A percentile compares a stretch with the other conserved stretches of the same genome.
phyloP scores from a whole-genome alignment of 2,329 filamentous ascomycete genomes.

The Penicillium freii region DNA sequence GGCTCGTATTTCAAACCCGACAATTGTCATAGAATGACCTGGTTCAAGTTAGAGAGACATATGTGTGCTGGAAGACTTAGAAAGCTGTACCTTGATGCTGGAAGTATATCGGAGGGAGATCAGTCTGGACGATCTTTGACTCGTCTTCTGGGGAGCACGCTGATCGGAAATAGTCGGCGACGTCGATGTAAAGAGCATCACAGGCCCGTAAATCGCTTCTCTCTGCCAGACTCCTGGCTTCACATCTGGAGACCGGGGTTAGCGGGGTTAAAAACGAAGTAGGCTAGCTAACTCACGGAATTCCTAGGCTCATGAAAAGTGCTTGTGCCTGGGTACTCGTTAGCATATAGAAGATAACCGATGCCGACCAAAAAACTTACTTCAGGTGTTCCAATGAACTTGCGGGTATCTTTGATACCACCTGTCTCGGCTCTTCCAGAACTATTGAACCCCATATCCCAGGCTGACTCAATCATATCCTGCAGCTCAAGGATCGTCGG shows the following conservation, averaged over 20 bases:
- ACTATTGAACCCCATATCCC: constrained; percentile 79
- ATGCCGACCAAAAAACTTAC: constrained; percentile 44
- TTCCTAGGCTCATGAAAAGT: constrained; percentile 67
- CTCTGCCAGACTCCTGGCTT: constrained; percentile 58
- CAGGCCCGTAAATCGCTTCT: constrained; percentile 49
- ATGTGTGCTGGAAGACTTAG: not conserved
- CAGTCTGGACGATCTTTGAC: constrained; percentile 66
- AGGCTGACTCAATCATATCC: constrained; percentile 80
- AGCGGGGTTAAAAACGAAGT: not conserved
- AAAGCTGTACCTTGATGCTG: constrained; percentile 66
- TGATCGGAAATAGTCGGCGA: constrained; percentile 73
- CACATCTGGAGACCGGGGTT: constrained; percentile 46
- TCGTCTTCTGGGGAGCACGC: constrained; percentile 48
- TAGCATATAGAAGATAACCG: not conserved
- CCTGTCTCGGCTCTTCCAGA: constrained; percentile 77
- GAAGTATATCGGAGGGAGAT: constrained; percentile 80
- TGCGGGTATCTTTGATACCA: constrained; percentile 80
- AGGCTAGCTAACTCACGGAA: constrained; percentile 54
- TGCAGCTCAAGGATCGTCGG: constrained; percentile 82
- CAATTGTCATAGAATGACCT: constrained; percentile 87
- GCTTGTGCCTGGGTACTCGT: constrained; percentile 64
- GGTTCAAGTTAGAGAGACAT: not conserved
- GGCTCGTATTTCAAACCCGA: constrained; percentile 72
- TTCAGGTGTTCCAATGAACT: constrained; percentile 93
- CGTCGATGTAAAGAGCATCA: constrained; percentile 61